Base-by-base conservation (phyloP, 768 basidiomycete species). In the Podaxis mareebaensis region DNA sequence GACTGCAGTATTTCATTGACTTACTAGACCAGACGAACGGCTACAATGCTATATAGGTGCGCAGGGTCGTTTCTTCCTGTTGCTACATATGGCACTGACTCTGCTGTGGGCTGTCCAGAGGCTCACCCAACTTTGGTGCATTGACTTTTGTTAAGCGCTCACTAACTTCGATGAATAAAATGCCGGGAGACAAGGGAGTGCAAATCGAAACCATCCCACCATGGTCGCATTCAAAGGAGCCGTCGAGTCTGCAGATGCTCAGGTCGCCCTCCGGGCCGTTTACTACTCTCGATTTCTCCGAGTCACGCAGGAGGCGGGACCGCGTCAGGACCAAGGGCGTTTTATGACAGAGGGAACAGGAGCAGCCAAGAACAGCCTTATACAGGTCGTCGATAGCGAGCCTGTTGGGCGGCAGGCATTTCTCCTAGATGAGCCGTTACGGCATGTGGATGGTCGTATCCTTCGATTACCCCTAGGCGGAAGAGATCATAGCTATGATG, bases 171-270 rank as follows among this genome's bases (percentile, higher is more conserved):
- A 15, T 13, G 46, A 13, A 63, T 63, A 63, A 56, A 63, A 56
- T 5, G 61, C 0, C 24, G 6, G 24, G 22, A 33, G 8, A 49
- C 11, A 36, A 26, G 54, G 13, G 22, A 10, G 3, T 26, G 13
- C 24, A 51, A 13, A 8, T 28, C 49, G 15, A n/a, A 38, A 24
- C 30, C 33, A 20, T 30, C 33, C 26, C 30, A 40, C 10, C 17
- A 63, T 57, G 61, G 28, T 36, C 28, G 4, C 38, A 22, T 30
- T 24, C 60, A n/a, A 56, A 11, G 40, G 4, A 57, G 20, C 26
- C 20, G 39, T 63, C 48, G 66, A 67, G 26, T 63, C 67, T 28
- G 65, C 67, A 30, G 64, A 70, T 60, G 66, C 71, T 36, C 62
- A 57, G 49, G 62, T 56, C 49, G 66, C 56, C 22, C 63, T 69